Base-by-base conservation (phyloP, 1,284 basidiomycete genomes). In the Lignosus rhinocerotis region DNA sequence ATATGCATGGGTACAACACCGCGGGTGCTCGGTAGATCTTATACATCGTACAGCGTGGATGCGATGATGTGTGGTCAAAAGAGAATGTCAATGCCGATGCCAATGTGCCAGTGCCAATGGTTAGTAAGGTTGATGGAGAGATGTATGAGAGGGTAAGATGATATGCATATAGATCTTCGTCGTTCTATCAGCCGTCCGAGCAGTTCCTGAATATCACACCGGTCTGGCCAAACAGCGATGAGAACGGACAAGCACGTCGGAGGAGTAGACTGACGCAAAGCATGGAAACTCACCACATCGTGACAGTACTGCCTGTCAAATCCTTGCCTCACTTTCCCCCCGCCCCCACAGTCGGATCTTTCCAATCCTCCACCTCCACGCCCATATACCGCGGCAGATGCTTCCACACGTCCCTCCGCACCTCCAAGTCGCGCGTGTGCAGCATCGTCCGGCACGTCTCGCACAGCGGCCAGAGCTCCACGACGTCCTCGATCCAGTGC, bases 401-500 rank as follows among this genome's bases (percentile, higher is more conserved):
- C 45, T 59, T 59, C 63, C 63, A 64, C 51, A 64, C 60, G 55
- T 61, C 60, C 30, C 50, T 48, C 8, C 63, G 52, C 25, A 61
- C 63, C 30, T 64, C 63, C 38, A 64, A 44, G 50, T 64, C 63
- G 43, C 63, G 60, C 55, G 60, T 53, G 38, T 61, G 63, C n/a
- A 64, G 58, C 63, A 64, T 64, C 39, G 49, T 43, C 47, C 60
- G 58, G 57, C 63, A 64, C 50, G 63, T 52, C 63, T 64, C 60
- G 60, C 63, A 64, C 43, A 64, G 55, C 53, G 59, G 59, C 63
- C 63, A 64, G 41, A 61, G 60, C 58, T 64, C 63, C 51, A 64
- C 60, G 55, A 64, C 63, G 53, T 64, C 63, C 53, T 61, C 63
- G 58, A 64, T 64, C 62, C 62, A 64, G 56, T 64, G 62, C 59